phyloP scores from a whole-genome alignment of 1,284 basidiomycete genomes.

The Pholiota adiposa region DNA sequence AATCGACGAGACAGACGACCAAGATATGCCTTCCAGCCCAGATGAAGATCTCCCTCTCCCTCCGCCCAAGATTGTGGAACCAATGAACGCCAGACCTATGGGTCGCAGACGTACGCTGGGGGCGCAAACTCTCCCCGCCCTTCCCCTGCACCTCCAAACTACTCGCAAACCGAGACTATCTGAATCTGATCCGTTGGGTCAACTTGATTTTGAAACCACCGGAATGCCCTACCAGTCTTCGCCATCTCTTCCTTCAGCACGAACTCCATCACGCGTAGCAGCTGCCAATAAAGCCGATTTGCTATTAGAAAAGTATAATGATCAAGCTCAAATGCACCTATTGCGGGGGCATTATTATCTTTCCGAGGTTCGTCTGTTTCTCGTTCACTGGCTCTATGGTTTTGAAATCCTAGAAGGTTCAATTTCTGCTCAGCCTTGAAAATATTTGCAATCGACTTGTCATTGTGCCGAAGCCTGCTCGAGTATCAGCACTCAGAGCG shows the following conservation, averaged over 20 bases:
- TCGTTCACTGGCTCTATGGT: slow-evolving; percentile 21
- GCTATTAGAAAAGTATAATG: slow-evolving; percentile 69
- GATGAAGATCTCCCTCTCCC: slow-evolving; percentile 27
- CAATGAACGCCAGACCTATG: slow-evolving; percentile 22
- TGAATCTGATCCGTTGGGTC: slow-evolving; percentile 70
- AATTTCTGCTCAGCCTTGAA: slow-evolving; percentile 89
- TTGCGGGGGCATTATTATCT: slow-evolving; percentile 89
- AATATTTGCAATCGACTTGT: slow-evolving; percentile 93
- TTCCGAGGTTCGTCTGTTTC: slow-evolving; percentile 69
- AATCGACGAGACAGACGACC: slow-evolving; percentile 34
- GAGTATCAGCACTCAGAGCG: slow-evolving; percentile 93
- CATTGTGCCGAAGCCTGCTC: slow-evolving; percentile 91
- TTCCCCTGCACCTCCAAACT: slow-evolving; percentile 60
- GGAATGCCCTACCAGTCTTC: slow-evolving; percentile 65
- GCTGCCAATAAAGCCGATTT: slow-evolving; percentile 51
- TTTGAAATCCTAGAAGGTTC: slow-evolving; percentile 52
- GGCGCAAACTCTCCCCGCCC: slow-evolving; percentile 72
- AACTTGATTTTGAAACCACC: slow-evolving; percentile 54
- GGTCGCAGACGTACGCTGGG: slow-evolving; percentile 55
- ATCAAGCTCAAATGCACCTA: slow-evolving; percentile 71
- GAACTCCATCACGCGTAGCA: slow-evolving; percentile 47
- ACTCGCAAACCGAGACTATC: slow-evolving; percentile 60
- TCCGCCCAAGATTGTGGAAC: slow-evolving; percentile 16
- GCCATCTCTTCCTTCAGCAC: slow-evolving; percentile 61
- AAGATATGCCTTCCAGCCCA: slow-evolving; percentile 31